phyloP scores from a whole-genome alignment of 345 rosid species.

The Brassica cretica region DNA sequence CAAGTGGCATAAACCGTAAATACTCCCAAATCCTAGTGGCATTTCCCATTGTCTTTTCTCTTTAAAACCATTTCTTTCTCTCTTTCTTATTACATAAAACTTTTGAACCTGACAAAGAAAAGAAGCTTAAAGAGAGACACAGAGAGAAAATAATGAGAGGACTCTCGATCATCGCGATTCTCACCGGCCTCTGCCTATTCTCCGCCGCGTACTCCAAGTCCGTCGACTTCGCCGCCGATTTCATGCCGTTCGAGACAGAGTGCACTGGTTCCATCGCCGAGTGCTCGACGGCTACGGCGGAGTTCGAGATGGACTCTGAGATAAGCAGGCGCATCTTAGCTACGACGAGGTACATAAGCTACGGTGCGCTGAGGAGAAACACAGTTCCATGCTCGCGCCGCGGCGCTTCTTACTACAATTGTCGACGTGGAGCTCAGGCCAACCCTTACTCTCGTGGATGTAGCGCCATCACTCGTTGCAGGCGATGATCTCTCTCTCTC shows the following conservation, averaged over 20 bases:
- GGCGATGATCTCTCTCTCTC: constrained; percentile 39
- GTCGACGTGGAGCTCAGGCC: constrained; percentile 67
- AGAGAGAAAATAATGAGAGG: constrained; percentile 31
- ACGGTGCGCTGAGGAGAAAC: constrained; percentile 79
- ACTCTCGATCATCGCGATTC: constrained; percentile 41
- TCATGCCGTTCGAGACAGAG: constrained; percentile 45
- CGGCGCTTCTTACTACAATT: constrained; percentile 89
- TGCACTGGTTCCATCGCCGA: constrained; percentile 75
- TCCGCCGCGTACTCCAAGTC: constrained; percentile 31
- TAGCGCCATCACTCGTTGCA: constrained; percentile 72
- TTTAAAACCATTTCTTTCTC: constrained; percentile 39
- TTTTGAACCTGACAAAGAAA: not conserved
- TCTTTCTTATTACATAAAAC: not conserved
- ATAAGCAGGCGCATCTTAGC: constrained; percentile 82
- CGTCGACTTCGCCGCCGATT: constrained; percentile 38
- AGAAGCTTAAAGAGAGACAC: not conserved
- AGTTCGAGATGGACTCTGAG: constrained; percentile 74
- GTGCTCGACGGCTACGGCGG: constrained; percentile 45
- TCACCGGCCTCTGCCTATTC: constrained; percentile 45
- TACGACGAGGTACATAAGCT: constrained; percentile 60
- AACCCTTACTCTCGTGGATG: constrained; percentile 88
- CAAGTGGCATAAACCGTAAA: constrained; percentile 42
- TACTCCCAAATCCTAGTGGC: constrained; percentile 32
- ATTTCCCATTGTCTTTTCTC: not conserved
- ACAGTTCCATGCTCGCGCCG: constrained; percentile 80